Base-by-base conservation (phyloP, 139 green algal species). In the Tetraselmis striata region DNA sequence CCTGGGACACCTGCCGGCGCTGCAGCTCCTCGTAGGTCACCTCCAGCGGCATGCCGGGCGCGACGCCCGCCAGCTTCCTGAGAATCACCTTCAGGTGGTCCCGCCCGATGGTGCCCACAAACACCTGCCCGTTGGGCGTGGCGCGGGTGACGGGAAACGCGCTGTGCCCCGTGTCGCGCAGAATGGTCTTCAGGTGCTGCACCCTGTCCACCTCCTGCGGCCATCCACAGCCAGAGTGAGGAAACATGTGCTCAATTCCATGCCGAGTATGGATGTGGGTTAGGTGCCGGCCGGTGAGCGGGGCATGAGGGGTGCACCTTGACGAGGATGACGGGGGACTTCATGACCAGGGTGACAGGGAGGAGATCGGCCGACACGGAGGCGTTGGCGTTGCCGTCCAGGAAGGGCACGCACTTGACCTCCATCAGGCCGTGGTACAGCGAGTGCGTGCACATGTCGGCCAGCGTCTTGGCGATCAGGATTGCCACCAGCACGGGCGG, bases 371-470 rank as follows among this genome's bases (percentile, higher is more conserved):
- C 80, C 23, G 79, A 88, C 28, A 84, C 59, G 27, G 31, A 31
- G 29, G 78, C 77, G n/a, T 31, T 28, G 24, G 86, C 81, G 76
- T 87, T 85, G 2, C 81, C 79, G 22, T 89, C 87, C 59, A 97
- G 85, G 82, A 95, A 96, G 59, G 94, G 94, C 79, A 95, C 92
- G 80, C 93, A 96, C 82, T 95, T 96, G 58, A 86, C 81, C 75
- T 94, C 93, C 81, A 97, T 88, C 79, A 96, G 88, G 0, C 86
- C 90, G 78, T 97, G 93, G 86, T 97, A 97, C 23, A 97, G 88
- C 30, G 87, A 87, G 88, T 97, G 93, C 0, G 85, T 90, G 76
- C 88, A 88, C 0, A 91, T 87, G 77, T 97, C 94, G 0, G 91
- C 93, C 78, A 96, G 88, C 88, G 89, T 95, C 83, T 97, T 96